Conservation (phyloP, 2,329 filamentous ascomycete species). For the Stemphylium lycopersici region DNA sequence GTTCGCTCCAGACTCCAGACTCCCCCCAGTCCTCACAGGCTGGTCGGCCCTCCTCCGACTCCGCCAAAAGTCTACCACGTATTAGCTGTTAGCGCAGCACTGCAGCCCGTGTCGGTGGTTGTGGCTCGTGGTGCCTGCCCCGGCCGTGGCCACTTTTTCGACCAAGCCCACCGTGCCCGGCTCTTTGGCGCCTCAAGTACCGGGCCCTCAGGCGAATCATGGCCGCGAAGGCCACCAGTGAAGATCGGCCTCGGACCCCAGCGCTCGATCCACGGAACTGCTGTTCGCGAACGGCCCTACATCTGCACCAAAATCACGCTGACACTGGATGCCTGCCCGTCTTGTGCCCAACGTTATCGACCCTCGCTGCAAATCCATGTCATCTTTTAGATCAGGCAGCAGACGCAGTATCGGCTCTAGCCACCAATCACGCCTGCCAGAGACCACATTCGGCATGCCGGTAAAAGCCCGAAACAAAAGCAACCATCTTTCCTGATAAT, state of each 20-base stretch:
- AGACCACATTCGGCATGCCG: constrained; percentile 24
- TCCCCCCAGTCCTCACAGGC: constrained; percentile 14
- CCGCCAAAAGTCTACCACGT: constrained; percentile 14
- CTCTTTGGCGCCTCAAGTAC: constrained; percentile 27
- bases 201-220: constrained; percentile 31
- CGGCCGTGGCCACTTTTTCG: constrained; percentile 27
- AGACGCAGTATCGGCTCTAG: constrained; percentile 12
- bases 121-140: constrained; percentile 22
- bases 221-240: neutral
- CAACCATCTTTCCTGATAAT: neutral
- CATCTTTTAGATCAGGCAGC: constrained; percentile 24
- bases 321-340: neutral
- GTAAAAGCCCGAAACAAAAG: constrained; percentile 19
- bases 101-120: constrained; percentile 2
- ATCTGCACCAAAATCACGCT: neutral
- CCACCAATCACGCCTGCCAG: constrained; percentile 20
- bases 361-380: neutral
- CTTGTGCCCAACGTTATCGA: constrained; percentile 4
- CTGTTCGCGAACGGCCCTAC: constrained; percentile 15
- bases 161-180: constrained; percentile 28
- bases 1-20: neutral
- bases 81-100: constrained; percentile 25
- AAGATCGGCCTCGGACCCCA: constrained; percentile 15
- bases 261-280: constrained; percentile 22
- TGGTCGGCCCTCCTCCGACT: constrained; percentile 31